Percentiles rank a stretch among this genome's conserved stretches.
These are phyloP conservation scores for Puccinia hordei DNA, from an alignment of 1,284 basidiomycete species.

Conservation along the genomic window DNA sequence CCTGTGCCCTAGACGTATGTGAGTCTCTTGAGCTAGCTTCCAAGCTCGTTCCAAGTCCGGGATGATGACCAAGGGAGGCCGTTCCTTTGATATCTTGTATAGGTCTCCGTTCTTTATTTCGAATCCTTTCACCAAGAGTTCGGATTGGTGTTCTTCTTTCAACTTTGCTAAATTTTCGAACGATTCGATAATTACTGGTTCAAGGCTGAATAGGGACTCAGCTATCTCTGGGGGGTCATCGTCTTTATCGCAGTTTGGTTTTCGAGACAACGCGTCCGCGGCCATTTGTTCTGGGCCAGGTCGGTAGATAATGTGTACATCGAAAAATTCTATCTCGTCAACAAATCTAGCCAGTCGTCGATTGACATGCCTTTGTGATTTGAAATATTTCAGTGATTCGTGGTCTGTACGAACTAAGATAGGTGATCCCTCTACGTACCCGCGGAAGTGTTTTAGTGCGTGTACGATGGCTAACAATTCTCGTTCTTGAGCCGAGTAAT, in stretches of 20 bases:
- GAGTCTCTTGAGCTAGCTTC: not conserved
- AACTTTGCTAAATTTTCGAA: not conserved
- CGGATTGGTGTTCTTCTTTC: not conserved
- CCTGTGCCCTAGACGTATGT: not conserved
- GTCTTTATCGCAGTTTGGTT: not conserved
- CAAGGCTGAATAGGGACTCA: not conserved
- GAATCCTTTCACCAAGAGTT: too few relatives aligned
- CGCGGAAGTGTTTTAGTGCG: constrained; percentile 14
- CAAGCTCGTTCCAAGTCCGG: not conserved
- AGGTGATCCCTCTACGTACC: constrained; percentile 15
- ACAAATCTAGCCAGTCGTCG: not conserved
- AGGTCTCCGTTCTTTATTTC: not conserved
- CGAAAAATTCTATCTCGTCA: constrained; percentile 11
- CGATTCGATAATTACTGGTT: not conserved
- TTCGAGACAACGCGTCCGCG: constrained; percentile 12
- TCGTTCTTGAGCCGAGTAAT: constrained; percentile 2
- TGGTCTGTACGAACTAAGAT: constrained; percentile 12
- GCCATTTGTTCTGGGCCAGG: constrained; percentile 13
- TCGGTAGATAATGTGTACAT: constrained; percentile 1
- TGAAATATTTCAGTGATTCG: constrained; percentile 27
- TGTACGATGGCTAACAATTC: constrained; percentile 19
- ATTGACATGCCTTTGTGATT: constrained; percentile 4
- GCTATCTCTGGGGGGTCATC: constrained; percentile 8
- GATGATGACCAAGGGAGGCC: not conserved
- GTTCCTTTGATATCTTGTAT: not conserved